Evolutionary conservation across 495 filamentous ascomycete species (phyloP).

Genomic region (Penicillium lagena): DNA sequence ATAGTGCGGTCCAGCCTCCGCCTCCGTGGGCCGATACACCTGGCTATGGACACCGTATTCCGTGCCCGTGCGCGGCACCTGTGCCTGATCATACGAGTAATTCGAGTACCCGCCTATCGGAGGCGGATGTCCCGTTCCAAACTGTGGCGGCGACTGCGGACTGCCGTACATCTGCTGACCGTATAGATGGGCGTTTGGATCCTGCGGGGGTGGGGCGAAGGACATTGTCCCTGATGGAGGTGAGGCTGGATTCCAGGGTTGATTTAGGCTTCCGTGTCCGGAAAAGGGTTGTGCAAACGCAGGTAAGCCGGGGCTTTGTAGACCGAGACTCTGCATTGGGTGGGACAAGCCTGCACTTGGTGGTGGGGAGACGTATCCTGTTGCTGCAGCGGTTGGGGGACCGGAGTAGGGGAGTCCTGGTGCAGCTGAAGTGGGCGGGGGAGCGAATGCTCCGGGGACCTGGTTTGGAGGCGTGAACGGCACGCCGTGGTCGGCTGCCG

Average conservation of each 20-base stretch:
- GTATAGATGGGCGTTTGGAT: conserved; percentile 40
- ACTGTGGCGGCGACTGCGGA: conserved; percentile 16
- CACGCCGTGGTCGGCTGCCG: conserved; percentile 54
- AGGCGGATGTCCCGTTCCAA: conserved; percentile 12
- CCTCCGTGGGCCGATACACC: conserved; percentile 68
- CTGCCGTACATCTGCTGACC: conserved; percentile 12
- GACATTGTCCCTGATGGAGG: conserved; percentile 20
- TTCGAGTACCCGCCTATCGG: conserved; percentile 48
- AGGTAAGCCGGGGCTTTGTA: conserved; percentile 21
- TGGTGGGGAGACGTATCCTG: conserved; percentile 29
- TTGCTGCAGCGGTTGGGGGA: conserved; percentile 22
- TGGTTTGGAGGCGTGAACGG: conserved; percentile 35
- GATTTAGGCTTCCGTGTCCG: conserved; percentile 11
- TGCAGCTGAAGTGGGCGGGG: conserved; percentile 14
- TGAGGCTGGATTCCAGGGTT: conserved; percentile 3
- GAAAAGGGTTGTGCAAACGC: conserved; percentile 30
- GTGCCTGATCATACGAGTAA: conserved; percentile 44
- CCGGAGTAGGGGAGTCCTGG: conserved; percentile 18
- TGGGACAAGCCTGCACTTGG: conserved; percentile 28
- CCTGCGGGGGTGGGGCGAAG: conserved; percentile 41
- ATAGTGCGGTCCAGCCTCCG: conserved; percentile 38
- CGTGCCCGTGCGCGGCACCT: conserved; percentile 24
- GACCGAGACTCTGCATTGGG: conserved; percentile 6
- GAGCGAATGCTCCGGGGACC: conserved; percentile 13
- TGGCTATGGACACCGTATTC: conserved; percentile 71